Evolutionary conservation across 345 rosid genomes (phyloP).

Genomic region (Kandelia obovata): DNA sequence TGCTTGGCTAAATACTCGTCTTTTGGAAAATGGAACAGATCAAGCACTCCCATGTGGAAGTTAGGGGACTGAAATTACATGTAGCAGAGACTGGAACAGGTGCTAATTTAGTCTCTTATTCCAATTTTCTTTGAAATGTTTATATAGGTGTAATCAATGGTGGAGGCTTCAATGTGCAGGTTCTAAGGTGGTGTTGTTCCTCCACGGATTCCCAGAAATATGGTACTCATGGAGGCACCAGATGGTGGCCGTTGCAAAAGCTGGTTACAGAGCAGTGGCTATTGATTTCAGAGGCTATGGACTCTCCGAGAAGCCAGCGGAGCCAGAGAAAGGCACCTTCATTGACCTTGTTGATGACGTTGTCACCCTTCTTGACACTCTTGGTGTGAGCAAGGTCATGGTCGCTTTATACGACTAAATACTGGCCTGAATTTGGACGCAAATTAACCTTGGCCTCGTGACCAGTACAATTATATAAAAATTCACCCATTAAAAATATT

Average conservation of each 20-base stretch:
- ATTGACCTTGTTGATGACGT: constrained; percentile 31
- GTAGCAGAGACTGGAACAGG: constrained; percentile 16
- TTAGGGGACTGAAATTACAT: constrained; percentile 14
- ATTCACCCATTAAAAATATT: no score
- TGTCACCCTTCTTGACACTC: constrained; percentile 31
- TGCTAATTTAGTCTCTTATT: neutral
- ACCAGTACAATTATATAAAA: no score
- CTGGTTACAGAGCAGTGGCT: constrained; percentile 30
- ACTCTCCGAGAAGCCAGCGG: constrained; percentile 33
- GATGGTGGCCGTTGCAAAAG: constrained; percentile 32
- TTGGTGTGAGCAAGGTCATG: constrained; percentile 27
- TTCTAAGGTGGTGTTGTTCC: constrained; percentile 29
- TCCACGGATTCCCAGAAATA: constrained; percentile 46
- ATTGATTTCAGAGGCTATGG: constrained; percentile 47
- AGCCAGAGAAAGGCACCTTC: constrained; percentile 31
- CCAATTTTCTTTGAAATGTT: neutral
- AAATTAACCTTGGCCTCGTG: neutral
- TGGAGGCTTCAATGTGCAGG: constrained; percentile 15
- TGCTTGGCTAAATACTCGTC: no score
- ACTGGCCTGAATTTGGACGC: neutral
- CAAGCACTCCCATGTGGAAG: constrained; percentile 14
- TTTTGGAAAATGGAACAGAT: constrained; percentile 11
- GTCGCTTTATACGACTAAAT: no score
- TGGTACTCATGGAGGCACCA: constrained; percentile 51
- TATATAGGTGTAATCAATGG: neutral